A percentile compares a stretch with the other conserved stretches of the same genome.
Conservation (phyloP, 192 early-diverging fungal species). For the Podila minutissima region DNA sequence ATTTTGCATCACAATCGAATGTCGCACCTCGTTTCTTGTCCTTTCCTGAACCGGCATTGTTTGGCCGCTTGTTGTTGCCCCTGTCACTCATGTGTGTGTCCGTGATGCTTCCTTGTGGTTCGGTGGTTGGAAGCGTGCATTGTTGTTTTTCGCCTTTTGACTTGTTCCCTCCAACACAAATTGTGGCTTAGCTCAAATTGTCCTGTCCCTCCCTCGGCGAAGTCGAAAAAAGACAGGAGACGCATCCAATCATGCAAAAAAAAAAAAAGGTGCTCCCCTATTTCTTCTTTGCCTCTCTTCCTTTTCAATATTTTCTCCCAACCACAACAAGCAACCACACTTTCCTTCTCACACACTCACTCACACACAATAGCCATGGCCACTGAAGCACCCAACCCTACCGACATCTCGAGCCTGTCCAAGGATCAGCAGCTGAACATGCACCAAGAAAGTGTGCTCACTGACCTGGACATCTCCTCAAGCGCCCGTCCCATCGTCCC, state of each 20-base stretch:
- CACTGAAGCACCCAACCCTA: neutral
- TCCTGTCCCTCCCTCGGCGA: neutral
- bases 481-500: conserved; percentile 36
- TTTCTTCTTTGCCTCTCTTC: conserved; percentile 4
- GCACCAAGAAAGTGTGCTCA: conserved; percentile 23
- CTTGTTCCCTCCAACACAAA: neutral
- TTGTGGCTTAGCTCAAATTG: neutral
- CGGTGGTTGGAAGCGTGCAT: neutral
- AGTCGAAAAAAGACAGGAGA: conserved; percentile 1
- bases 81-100: neutral
- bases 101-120: neutral
- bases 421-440: conserved; percentile 22
- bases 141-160: neutral
- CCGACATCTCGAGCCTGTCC: neutral
- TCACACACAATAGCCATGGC: conserved; percentile 15
- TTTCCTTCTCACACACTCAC: neutral
- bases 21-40: conserved; percentile 43
- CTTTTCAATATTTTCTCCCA: neutral
- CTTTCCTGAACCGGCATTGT: conserved; percentile 22
- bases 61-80: conserved; percentile 35
- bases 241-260: neutral
- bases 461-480: conserved; percentile 24
- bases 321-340: neutral
- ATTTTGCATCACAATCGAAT: neutral
- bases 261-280: conserved; percentile 5